Base-by-base conservation (phyloP, 768 basidiomycete genomes). In the Glaciozyma martinii region DNA sequence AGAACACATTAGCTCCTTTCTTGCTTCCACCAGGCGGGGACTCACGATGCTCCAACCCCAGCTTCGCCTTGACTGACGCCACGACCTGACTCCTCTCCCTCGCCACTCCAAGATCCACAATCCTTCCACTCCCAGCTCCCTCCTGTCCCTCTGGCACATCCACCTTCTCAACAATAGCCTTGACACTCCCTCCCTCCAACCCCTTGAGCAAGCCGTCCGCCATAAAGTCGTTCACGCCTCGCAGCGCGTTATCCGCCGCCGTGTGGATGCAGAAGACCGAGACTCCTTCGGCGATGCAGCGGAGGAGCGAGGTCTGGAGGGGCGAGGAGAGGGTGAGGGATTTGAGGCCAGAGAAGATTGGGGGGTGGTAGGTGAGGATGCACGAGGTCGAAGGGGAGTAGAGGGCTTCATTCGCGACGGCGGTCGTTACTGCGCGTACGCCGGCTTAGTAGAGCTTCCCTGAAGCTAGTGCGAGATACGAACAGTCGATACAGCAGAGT, bases 141-240 rank as follows among this genome's bases (percentile, higher is more conserved):
- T 61, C 53, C 15, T 71, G 70, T 1, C 66, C 66, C 33, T 27
- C 53, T 3, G 53, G 53, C 37, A 25, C 30, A 23, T 37, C 58
- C 19, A 10, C 21, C 44, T 21, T 47, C 44, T 23, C 15, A 33
- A 18, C 53, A n/a, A 61, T 52, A 13, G 60, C 50, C n/a, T 25
- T 23, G 23, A 21, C 53, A 29, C 19, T 27, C 8, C 49, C 50
- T 53, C 42, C 53, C 40, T 19, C 44, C 8, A 53, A 55, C 4
- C 49, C 62, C 9, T 32, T 8, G 43, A 75, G 71, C 42, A 75
- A 59, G 1, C 76, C 76, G 15, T 78, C 74, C 2, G 84, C 87
- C 21, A 92, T 82, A 88, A 89, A 95, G 77, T 93, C 90, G 73
- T 94, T 95, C 60, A 94, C 83, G 0, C 94, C 93, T 8, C 83